Percentiles rank a stretch among this genome's conserved stretches.
Evolutionary conservation across 495 filamentous ascomycete species (phyloP).

Genomic region (Xylaria palmicola): DNA sequence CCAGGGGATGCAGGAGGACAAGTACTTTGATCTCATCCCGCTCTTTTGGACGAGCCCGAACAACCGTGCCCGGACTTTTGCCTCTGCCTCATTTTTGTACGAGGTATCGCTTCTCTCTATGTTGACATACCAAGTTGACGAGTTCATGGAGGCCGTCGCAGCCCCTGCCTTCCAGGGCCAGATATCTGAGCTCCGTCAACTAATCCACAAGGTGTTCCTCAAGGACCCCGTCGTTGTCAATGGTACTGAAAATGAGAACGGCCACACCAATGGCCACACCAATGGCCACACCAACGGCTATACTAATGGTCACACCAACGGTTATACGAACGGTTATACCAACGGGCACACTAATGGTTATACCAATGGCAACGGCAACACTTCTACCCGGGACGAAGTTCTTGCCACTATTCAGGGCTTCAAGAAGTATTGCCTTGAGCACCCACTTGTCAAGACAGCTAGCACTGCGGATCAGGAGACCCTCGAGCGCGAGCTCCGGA

Average conservation of each 20-base stretch:
- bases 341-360: slow-evolving; percentile 1
- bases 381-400: not conserved
- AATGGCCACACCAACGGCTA: slow-evolving; percentile 3
- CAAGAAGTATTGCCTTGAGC: slow-evolving; percentile 15
- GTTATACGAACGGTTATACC: not conserved
- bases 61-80: slow-evolving; percentile 11
- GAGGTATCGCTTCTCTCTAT: slow-evolving; percentile 43
- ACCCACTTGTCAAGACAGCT: slow-evolving; percentile 6
- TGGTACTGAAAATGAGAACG: too few relatives aligned
- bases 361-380: slow-evolving; percentile 1
- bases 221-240: not conserved
- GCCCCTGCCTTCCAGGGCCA: slow-evolving; percentile 13
- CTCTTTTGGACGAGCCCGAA: slow-evolving; percentile 34
- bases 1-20: slow-evolving; percentile 27
- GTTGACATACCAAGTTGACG: slow-evolving; percentile 41
- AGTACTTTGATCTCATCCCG: slow-evolving; percentile 44
- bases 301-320: not conserved
- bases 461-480: not conserved
- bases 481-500: slow-evolving; percentile 19
- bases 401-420: slow-evolving; percentile 8
- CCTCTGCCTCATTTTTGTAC: slow-evolving; percentile 23
- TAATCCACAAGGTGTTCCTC: not conserved
- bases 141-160: slow-evolving; percentile 38
- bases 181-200: slow-evolving; percentile 2
- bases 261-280: not conserved